A percentile compares a stretch with the other conserved stretches of the same genome.
Evolutionary conservation across 805 yeast species (phyloP).

Genomic region (Lipomyces yamanashiensis): DNA sequence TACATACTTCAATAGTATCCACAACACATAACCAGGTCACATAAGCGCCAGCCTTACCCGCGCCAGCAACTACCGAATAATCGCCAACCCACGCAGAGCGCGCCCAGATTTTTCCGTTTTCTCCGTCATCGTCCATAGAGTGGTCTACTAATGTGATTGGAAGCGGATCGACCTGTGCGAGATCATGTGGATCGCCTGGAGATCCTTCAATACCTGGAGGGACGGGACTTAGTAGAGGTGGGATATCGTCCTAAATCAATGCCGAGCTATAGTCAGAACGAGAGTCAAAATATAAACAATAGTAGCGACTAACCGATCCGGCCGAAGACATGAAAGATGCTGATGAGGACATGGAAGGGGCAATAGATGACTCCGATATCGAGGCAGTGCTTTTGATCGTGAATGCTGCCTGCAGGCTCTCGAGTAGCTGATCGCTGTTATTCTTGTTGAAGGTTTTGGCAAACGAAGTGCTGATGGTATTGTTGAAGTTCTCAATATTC

Average conservation of each 20-base stretch:
- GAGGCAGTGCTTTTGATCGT: background rate
- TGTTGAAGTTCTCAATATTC: slow-evolving; percentile 9
- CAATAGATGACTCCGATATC: too few species aligned
- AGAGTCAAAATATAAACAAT: background rate
- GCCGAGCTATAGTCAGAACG: background rate
- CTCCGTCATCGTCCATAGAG: slow-evolving; percentile 35
- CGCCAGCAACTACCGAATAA: slow-evolving; percentile 49
- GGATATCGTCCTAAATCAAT: slow-evolving; percentile 13
- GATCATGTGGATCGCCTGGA: slow-evolving; percentile 36
- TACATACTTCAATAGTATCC: slow-evolving; percentile 43
- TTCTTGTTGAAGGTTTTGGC: slow-evolving; percentile 15
- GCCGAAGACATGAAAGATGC: slow-evolving; percentile 20
- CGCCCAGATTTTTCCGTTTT: slow-evolving; percentile 47
- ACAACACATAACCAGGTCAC: slow-evolving; percentile 51
- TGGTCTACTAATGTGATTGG: slow-evolving; percentile 51
- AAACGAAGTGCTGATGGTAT: slow-evolving; percentile 8
- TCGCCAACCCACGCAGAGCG: slow-evolving; percentile 47
- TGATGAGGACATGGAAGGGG: slow-evolving; percentile 15
- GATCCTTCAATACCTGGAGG: slow-evolving; percentile 21
- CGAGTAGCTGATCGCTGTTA: slow-evolving; percentile 18
- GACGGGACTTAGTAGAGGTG: slow-evolving; percentile 19
- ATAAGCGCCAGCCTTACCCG: slow-evolving; percentile 47
- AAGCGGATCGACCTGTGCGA: slow-evolving; percentile 46
- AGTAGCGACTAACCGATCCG: slow-evolving; percentile 20
- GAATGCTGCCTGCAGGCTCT: slow-evolving; percentile 11